Evolutionary conservation across 495 filamentous ascomycete species (phyloP), one percentile per base, ranked within the genome.

Genomic region (Terfezia boudieri): DNA sequence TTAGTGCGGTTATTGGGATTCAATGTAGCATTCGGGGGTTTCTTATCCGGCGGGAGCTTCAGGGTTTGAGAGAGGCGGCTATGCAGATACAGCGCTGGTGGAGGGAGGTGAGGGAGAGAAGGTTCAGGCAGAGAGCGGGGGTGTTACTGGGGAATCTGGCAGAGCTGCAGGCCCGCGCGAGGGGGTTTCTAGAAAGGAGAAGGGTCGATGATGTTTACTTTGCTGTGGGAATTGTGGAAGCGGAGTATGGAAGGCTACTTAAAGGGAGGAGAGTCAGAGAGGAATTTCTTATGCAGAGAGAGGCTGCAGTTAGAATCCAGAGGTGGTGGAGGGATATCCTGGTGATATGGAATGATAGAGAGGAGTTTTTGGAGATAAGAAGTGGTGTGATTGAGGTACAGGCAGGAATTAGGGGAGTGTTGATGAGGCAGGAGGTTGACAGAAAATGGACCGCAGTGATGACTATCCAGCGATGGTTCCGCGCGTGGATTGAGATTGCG

Each of bases 21-120:
- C 63, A 66, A 36, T 55, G 63, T 16, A 23, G 56, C 49, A 54
- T 57, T 37, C 63, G 64, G 22, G 60, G 60, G n/a, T 20, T 37
- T 32, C 37, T 66, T 10, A 43, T 37, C 9, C 63, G 64, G 4
- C 51, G 50, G 36, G 16, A 53, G 9, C 9, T 56, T 11, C 51
- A 52, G 55, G 50, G 32, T 36, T 38, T 38, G 6, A 36, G 49
- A 17, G 35, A 16, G 11, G 43, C 53, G 37, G 49, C 56, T 8
- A 14, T 56, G 8, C 12, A 23, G 16, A 11, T 56, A 1, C 62
- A 65, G 43, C 50, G 26, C 46, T 23, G 23, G 26, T 65, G 62
- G 62, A 56, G 62, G 23, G 14, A 51, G 2, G 58, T 58, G 12
- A 56, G 62, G 22, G 62, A 65, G 43, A 23, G 35, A 38, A 54